Conservation (phyloP, 768 basidiomycete genomes). For the Heimioporus sp. region DNA sequence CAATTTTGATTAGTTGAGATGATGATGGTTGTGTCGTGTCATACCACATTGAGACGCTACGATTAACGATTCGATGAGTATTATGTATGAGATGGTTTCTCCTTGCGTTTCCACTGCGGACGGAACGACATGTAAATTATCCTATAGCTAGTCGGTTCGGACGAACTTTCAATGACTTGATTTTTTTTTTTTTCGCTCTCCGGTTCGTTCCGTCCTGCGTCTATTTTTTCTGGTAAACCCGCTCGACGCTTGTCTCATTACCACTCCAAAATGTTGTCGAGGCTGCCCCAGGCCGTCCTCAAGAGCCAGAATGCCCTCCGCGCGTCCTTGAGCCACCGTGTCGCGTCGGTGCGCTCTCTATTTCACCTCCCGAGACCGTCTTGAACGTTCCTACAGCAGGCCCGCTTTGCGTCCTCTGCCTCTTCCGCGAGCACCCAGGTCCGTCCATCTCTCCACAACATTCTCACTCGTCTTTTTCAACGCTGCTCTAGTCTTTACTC, state of each 20-base stretch:
- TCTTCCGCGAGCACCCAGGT: constrained; percentile 65
- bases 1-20: constrained; percentile 3
- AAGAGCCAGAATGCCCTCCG: constrained; percentile 52
- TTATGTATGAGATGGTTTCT: constrained; percentile 16
- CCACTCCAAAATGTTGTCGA: constrained; percentile 73
- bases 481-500: constrained; percentile 49
- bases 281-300: constrained; percentile 74
- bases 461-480: background rate
- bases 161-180: background rate
- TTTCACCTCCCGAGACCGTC: constrained; percentile 11
- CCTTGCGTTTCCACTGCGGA: constrained; percentile 7
- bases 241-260: constrained; percentile 36
- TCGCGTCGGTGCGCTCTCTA: constrained; percentile 45
- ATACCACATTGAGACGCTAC: constrained; percentile 15
- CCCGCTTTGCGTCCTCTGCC: constrained; percentile 69
- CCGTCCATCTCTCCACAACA: constrained; percentile 20
- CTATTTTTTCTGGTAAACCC: too few relatives aligned
- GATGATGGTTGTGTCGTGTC: constrained; percentile 6
- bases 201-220: constrained; percentile 48
- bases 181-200: constrained; percentile 28
- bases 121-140: constrained; percentile 30
- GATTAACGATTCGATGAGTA: constrained; percentile 9
- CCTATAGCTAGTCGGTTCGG: constrained; percentile 13
- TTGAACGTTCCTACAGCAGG: constrained; percentile 38
- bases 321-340: constrained; percentile 46